A percentile compares a stretch with the other conserved stretches of the same genome.
These are phyloP conservation scores for Scytalidium sp. DNA, from an alignment of 2,329 filamentous ascomycete genomes.

Conservation along the genomic window DNA sequence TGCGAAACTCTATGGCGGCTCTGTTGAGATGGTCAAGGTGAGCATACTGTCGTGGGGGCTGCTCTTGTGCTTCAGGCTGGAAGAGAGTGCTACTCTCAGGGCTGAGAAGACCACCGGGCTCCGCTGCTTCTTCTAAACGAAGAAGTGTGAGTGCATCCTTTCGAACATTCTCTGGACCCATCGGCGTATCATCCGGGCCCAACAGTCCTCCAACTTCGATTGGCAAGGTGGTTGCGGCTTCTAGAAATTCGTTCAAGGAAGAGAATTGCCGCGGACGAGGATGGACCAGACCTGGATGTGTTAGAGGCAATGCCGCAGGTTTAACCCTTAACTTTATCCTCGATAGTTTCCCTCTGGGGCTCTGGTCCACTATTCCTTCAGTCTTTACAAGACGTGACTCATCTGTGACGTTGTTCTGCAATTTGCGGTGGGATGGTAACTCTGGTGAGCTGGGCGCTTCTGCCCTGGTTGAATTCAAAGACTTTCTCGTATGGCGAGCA, in stretches of 20 bases:
- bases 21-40: conserved; percentile 81
- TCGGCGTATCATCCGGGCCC: conserved; percentile 52
- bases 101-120: conserved; percentile 74
- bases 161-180: conserved; percentile 58
- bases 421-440: neutral
- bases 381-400: conserved; percentile 11
- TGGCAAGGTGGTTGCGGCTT: conserved; percentile 45
- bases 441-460: conserved; percentile 10
- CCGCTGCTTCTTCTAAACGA: conserved; percentile 68
- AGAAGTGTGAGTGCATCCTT: conserved; percentile 69
- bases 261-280: conserved; percentile 48
- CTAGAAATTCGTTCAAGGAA: conserved; percentile 57
- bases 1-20: conserved; percentile 77
- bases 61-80: conserved; percentile 64
- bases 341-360: conserved; percentile 28
- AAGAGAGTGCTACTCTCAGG: conserved; percentile 68
- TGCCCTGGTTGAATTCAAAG: conserved; percentile 18
- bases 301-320: conserved; percentile 50
- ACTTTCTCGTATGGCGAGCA: conserved; percentile 16
- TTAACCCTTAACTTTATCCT: conserved; percentile 49
- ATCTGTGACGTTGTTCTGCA: conserved; percentile 6
- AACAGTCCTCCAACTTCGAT: conserved; percentile 56
- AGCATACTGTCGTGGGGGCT: conserved; percentile 80
- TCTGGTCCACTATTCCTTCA: conserved; percentile 17
- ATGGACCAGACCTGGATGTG: conserved; percentile 57